A percentile compares a stretch with the other conserved stretches of the same genome.
Evolutionary conservation across 2,329 filamentous ascomycete species (phyloP).

Genomic region (Fusarium sp.): DNA sequence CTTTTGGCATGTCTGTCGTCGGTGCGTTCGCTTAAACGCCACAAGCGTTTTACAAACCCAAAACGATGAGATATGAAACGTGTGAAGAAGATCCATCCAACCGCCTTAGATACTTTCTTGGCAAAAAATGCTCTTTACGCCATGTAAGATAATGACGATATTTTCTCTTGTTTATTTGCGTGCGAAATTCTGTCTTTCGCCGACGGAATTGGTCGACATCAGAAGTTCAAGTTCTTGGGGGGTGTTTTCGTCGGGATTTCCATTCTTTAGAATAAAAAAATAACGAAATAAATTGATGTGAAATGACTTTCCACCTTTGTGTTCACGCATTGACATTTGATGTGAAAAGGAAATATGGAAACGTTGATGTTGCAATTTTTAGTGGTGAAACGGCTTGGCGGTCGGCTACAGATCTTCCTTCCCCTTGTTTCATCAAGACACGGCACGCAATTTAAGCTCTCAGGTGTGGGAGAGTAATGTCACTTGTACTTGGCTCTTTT

Average conservation of each 20-base stretch:
- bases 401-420: not conserved
- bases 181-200: not conserved
- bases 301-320: not conserved
- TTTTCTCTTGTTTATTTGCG: not conserved
- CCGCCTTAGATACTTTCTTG: not conserved
- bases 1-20: constrained; percentile 35
- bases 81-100: not conserved
- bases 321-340: not conserved
- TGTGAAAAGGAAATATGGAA: not conserved
- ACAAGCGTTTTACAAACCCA: constrained; percentile 1
- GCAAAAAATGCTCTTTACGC: not conserved
- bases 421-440: not conserved
- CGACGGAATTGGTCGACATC: not conserved
- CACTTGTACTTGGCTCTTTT: not conserved
- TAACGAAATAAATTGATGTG: constrained; percentile 8
- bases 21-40: constrained; percentile 30
- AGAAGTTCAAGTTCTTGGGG: not conserved
- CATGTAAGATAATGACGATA: constrained; percentile 1
- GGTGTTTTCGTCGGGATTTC: not conserved
- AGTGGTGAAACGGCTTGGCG: not conserved
- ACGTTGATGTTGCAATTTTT: not conserved
- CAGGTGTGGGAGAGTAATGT: not conserved
- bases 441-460: not conserved
- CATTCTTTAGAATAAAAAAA: constrained; percentile 12
- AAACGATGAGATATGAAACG: constrained; percentile 8